Base-by-base conservation (phyloP, 441 rosid species). In the Gossypium laxum region DNA sequence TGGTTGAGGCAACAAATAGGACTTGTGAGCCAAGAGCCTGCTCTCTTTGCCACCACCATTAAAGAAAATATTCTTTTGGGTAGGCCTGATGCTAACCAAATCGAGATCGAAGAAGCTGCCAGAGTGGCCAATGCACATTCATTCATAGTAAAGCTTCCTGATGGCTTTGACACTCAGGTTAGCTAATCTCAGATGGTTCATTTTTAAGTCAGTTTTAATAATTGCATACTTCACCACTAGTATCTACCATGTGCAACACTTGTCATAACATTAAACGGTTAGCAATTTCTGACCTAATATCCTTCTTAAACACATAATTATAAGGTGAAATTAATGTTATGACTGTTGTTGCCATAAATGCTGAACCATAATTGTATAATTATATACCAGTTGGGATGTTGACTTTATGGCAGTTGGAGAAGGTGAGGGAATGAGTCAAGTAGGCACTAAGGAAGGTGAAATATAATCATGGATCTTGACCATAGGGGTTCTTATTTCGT, bases 81-180 rank as follows among this genome's bases (percentile, higher is more conserved):
- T 73, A 89, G 99, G 76, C 92, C 99, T 0, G 95, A 87, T 43
- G 96, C 99, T 0, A 86, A 85, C 72, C 87, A 77, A 70, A 84
- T 79, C 2, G 98, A 95, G 82, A 78, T 95, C 0, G 99, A 95
- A 70, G 99, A 92, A 72, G 99, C 99, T 8, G 99, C 99, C 50
- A 84, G 96, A 76, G 99, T 95, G n/a, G 99, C 99, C 54, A 95
- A 95, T 72, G 99, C 99, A 0, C 92, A 95, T 82, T 95, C 99
- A 6, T 95, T 95, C 81, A 87, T 95, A 69, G 79, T 89, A 82
- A 95, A 95, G 86, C 86, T 92, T 67, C 95, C 99, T 0, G 98
- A 95, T 10, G 97, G 97, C 66, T 89, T 89, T 5, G 98, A 95
- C 78, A 92, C 99, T 64, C 98, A 90, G 93, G 99, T 92, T 92